Evolutionary conservation across 164 flowering plant genomes (phyloP), one percentile per base, ranked within the genome.

Genomic region (Nymphaea colorata): DNA sequence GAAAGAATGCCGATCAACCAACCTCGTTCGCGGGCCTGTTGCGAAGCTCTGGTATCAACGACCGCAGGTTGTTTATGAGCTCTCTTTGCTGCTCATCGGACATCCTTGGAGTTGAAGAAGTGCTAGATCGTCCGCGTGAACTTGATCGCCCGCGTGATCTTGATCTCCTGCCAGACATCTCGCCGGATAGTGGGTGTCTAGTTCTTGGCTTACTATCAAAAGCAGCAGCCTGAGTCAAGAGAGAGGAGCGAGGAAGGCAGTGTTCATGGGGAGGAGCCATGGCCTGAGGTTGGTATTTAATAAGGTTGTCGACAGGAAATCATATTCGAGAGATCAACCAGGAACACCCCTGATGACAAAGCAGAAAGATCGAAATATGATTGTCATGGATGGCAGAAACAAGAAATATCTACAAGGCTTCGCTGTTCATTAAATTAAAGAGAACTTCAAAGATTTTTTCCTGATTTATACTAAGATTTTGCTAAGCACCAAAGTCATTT

Each of bases 51-150:
- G 98, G 96, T 45, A 93, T 77, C 45, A 93, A 89, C 41, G 80
- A 87, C 67, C 88, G 98, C 66, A 93, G 72, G 78, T 86, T 86
- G 79, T 86, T 73, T 17, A 93, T 84, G 64, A 93, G 92, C 68
- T 90, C 96, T 59, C 79, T 69, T 76, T 88, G 83, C 77, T 90
- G 98, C 25, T 87, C 98, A 53, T 93, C 96, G 15, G 80, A 75
- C 75, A 90, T 87, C 65, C 83, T 76, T 0, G 64, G 2, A 53
- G 64, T 10, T 25, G 36, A 25, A 25, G 36, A 25, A 25, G 0
- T 25, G 36, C 64, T 41, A 17, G 64, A 61, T 61, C n/a, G 64
- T 7, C 36, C 36, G 36, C 64, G 11, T 41, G 98, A 87, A 66
- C 93, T 88, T 3, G 95, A n/a, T n/a, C n/a, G n/a, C n/a, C n/a